A percentile compares a stretch with the other conserved stretches of the same genome.
Evolutionary conservation across 306 rosid genomes (phyloP).

Genomic region (Quercus berberidifolia): DNA sequence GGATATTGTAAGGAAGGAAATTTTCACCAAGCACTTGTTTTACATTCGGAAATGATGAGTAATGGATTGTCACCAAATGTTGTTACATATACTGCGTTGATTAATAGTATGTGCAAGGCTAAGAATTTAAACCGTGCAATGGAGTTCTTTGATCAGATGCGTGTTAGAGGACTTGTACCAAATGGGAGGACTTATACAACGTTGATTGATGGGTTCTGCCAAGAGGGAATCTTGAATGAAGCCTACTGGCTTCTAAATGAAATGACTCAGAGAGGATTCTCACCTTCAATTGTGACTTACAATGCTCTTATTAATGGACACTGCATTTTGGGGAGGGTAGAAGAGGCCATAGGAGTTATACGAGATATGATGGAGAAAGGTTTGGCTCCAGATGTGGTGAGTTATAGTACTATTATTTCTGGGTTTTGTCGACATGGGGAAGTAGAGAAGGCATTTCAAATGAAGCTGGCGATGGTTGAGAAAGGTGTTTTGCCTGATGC

Average conservation of each 20-base stretch:
- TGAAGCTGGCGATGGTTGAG: constrained; percentile 69
- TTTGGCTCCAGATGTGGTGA: constrained; percentile 68
- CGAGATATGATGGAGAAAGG: constrained; percentile 59
- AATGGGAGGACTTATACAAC: constrained; percentile 82
- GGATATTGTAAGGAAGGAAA: constrained; percentile 79
- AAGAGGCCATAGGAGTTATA: constrained; percentile 55
- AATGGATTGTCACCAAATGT: constrained; percentile 78
- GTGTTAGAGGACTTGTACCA: constrained; percentile 57
- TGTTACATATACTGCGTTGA: constrained; percentile 78
- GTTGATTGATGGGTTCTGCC: constrained; percentile 77
- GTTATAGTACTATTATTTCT: constrained; percentile 78
- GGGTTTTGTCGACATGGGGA: constrained; percentile 69
- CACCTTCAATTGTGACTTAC: constrained; percentile 72
- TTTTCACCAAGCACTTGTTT: constrained; percentile 73
- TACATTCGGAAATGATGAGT: constrained; percentile 66
- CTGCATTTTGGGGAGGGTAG: constrained; percentile 67
- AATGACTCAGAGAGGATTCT: constrained; percentile 64
- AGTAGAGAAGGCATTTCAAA: constrained; percentile 57
- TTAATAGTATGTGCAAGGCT: constrained; percentile 74
- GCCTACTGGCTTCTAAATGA: constrained; percentile 65
- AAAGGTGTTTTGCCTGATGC: constrained; percentile 66
- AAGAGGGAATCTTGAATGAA: constrained; percentile 56
- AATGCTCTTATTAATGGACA: constrained; percentile 73
- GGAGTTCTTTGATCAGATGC: constrained; percentile 72
- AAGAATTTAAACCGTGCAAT: constrained; percentile 66